Percentiles rank a stretch among this genome's conserved stretches.
phyloP scores from a whole-genome alignment of 1,284 basidiomycete species.

The Malassezia sympodialis region DNA sequence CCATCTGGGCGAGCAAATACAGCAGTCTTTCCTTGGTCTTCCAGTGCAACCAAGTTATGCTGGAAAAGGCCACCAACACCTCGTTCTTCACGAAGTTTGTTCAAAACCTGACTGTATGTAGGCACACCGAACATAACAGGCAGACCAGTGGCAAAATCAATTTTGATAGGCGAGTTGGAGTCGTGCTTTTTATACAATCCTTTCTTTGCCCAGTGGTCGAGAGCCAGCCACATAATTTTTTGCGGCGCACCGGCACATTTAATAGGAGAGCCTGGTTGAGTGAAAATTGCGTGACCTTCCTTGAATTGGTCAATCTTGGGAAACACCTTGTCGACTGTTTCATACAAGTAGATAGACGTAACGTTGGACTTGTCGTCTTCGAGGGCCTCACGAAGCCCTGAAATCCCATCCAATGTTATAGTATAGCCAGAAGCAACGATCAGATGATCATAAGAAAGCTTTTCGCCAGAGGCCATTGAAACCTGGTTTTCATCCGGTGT shows the following conservation, averaged over 20 bases:
- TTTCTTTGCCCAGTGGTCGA: conserved; percentile 36
- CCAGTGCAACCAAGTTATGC: conserved; percentile 70
- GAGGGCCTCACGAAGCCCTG: conserved; percentile 69
- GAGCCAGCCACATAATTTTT: conserved; percentile 47
- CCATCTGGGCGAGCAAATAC: conserved; percentile 55
- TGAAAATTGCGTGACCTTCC: conserved; percentile 78
- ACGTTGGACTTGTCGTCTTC: conserved; percentile 68
- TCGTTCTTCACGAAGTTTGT: conserved; percentile 66
- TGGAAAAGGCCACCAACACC: conserved; percentile 69
- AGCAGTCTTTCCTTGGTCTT: conserved; percentile 58
- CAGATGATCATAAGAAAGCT: conserved; percentile 71
- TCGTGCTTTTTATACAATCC: conserved; percentile 32
- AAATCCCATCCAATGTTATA: conserved; percentile 63
- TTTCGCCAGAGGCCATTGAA: conserved; percentile 59
- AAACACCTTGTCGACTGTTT: conserved; percentile 36
- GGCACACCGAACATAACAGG: conserved; percentile 70
- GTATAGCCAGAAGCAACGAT: conserved; percentile 81
- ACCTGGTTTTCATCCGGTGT: conserved; percentile 63
- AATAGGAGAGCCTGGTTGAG: conserved; percentile 84
- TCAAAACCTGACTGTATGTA: conserved; percentile 79
- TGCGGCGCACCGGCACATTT: conserved; percentile 78
- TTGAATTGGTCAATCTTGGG: conserved; percentile 56
- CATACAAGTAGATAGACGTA: conserved; percentile 70
- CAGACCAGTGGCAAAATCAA: conserved; percentile 84
- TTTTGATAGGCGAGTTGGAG: conserved; percentile 52